Base-by-base conservation (phyloP, 2,329 filamentous ascomycete genomes). In the Colletotrichum tabaci region DNA sequence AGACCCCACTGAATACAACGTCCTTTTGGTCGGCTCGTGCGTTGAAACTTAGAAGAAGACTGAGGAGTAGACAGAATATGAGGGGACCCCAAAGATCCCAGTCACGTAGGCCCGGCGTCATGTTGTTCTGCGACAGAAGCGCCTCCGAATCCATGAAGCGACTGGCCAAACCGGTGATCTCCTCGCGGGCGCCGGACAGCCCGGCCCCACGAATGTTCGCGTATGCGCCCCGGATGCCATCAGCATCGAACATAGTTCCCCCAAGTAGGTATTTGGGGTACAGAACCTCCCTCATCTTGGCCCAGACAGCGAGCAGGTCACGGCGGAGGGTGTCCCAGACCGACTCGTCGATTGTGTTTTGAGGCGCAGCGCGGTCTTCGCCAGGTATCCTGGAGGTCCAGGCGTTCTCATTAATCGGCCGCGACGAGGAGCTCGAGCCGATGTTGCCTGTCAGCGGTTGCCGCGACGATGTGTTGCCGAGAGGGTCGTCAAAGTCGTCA, bases 51-150 rank as follows among this genome's bases (percentile, higher is more conserved):
- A 99, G 86, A 77, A 99, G 90, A 82, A 98, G 88, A 76, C 94
- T 96, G 70, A 99, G 86, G 70, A 97, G 85, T 75, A 99, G 85
- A 78, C 96, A 98, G 85, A 99, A 99, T 75, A 99, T 91, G 67
- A 99, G 86, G 46, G 96, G 96, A 0, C 96, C 96, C 96, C 96
- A 99, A 62, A 99, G 89, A 87, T 99, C 96, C 96, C 96, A 99
- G 84, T 99, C 95, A 73, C 96, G 87, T 79, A 98, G 84, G 1
- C 95, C 95, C 62, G 97, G 93, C 75, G 92, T 96, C 94, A 98
- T 97, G 79, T 89, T 89, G 75, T 88, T 90, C 80, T 89, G 87
- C 69, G 78, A 83, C 49, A 91, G 83, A 75, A 92, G 80, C 49
- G 85, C 81, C 80, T 92, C 90, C n/a, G 89, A 82, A 80, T 92